These are phyloP conservation scores for Nemania abortiva DNA, from an alignment of 2,329 filamentous ascomycete genomes.

Conservation along the genomic window DNA sequence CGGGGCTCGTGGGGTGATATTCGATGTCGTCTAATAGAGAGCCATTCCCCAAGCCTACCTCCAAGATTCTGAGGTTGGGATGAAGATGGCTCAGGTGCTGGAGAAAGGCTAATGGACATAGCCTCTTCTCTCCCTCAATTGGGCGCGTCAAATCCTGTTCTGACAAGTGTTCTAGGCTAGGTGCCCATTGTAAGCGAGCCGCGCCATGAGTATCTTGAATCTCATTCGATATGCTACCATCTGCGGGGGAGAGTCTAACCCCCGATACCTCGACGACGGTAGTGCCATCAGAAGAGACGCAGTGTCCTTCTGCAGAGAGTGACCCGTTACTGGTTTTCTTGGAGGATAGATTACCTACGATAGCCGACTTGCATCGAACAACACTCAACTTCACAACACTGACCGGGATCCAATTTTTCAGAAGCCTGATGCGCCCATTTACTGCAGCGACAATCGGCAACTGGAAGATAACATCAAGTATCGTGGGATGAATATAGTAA, in stretches of 20 bases:
- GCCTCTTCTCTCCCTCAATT: not conserved
- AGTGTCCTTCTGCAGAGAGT: slow-evolving; percentile 5
- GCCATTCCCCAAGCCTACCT: too few relatives aligned
- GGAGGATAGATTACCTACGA: not conserved
- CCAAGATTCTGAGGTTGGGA: too few relatives aligned
- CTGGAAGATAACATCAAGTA: slow-evolving; percentile 21
- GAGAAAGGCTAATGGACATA: too few relatives aligned
- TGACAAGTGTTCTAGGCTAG: slow-evolving; percentile 13
- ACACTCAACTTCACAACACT: slow-evolving; percentile 7
- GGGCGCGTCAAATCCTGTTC: not conserved
- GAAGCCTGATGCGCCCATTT: slow-evolving; percentile 13
- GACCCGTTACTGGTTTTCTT: slow-evolving; percentile 15
- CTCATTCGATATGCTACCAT: slow-evolving; percentile 9
- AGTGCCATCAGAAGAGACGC: slow-evolving; percentile 1
- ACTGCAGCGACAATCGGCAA: slow-evolving; percentile 14
- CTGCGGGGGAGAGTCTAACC: slow-evolving; percentile 15
- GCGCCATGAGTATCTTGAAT: slow-evolving; percentile 13
- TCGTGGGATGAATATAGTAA: slow-evolving; percentile 28
- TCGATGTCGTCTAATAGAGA: too few relatives aligned
- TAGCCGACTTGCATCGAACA: slow-evolving; percentile 1
- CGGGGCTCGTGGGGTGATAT: too few relatives aligned
- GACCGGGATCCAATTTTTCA: slow-evolving; percentile 25
- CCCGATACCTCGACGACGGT: slow-evolving; percentile 17
- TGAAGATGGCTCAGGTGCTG: too few relatives aligned
- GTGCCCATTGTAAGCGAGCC: slow-evolving; percentile 19